Evolutionary conservation across 2,329 filamentous ascomycete species (phyloP), one percentile per base, ranked within the genome.

Genomic region (Exophiala sp.): DNA sequence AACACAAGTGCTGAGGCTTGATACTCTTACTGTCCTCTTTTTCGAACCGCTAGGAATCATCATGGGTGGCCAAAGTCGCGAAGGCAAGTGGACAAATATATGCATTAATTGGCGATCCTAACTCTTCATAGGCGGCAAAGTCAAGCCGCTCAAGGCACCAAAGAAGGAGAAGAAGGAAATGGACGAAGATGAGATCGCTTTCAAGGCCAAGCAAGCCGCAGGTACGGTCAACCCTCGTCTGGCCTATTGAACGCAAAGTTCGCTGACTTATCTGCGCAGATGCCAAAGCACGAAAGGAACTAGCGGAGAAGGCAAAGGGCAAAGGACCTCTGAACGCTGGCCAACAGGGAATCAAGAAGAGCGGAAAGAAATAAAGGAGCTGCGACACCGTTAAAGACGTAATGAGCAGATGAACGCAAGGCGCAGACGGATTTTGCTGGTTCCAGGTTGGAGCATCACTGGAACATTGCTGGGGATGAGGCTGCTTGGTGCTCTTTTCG

Each of bases 341-440:
- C 27, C 70, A 77, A 42, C 88, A 94, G 73, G 89, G 88, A 56
- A 95, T 97, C 76, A 96, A 96, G 83, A 96, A 95, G 90, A 89
- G 71, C 95, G 96, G 86, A 95, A 96, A 83, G 95, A 78, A 73
- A 63, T 47, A 54, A 30, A 57, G 6, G 32, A 24, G 2, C 3
- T n/a, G 19, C 16, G 39, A 24, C 43, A 23, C 19, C 22, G 11
- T 37, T 23, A 19, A 16, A 9, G 22, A 30, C 38, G 29, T 32
- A 32, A 52, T 43, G 53, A 46, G 42, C 32, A 35, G 35, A 53
- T 53, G 50, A 51, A 30, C 48, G 47, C 50, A 24, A 40, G 54
- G 54, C 50, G 54, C 42, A 51, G 38, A 39, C 46, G 50, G 46
- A 40, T 35, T 46, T 27, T 43, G 38, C 22, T 47, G 22, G 19